These are phyloP conservation scores for Cladophialophora carrionii DNA, from an alignment of 2,329 filamentous ascomycete species.

Conservation along the genomic window DNA sequence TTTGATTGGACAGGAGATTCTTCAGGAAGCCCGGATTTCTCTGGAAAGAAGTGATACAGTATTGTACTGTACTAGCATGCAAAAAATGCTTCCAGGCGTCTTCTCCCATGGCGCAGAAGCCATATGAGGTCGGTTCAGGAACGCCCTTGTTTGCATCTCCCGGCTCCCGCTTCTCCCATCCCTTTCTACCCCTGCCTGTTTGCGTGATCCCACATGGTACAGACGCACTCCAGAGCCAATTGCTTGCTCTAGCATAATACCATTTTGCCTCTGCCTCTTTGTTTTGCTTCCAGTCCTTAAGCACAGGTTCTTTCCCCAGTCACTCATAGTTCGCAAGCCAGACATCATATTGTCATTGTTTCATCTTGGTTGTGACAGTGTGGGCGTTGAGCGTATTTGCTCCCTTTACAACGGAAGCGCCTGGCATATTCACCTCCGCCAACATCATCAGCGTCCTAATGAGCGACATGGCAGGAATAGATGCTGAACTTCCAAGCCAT, in stretches of 20 bases:
- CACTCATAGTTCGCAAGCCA: constrained; percentile 11
- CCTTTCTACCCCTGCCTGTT: constrained; percentile 36
- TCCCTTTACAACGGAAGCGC: background rate
- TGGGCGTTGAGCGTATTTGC: background rate
- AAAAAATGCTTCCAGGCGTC: constrained; percentile 21
- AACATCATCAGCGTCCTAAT: background rate
- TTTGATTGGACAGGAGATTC: constrained; percentile 26
- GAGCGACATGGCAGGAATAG: constrained; percentile 15
- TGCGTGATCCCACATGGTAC: constrained; percentile 30
- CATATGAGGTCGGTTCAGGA: constrained; percentile 30
- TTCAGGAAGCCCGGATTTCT: constrained; percentile 23
- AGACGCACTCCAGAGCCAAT: constrained; percentile 19
- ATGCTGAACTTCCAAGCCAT: constrained; percentile 13
- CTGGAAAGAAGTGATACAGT: constrained; percentile 29
- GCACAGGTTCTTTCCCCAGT: constrained; percentile 1
- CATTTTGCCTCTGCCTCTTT: constrained; percentile 21
- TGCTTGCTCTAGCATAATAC: constrained; percentile 28
- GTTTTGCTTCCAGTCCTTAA: constrained; percentile 13
- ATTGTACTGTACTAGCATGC: constrained; percentile 29
- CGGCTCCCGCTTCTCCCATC: constrained; percentile 12
- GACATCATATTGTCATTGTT: constrained; percentile 6
- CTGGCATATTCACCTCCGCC: background rate
- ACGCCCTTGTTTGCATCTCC: constrained; percentile 37
- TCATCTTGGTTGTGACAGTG: background rate
- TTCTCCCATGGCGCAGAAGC: constrained; percentile 18